phyloP scores from a whole-genome alignment of 2,329 filamentous ascomycete genomes.

The Phialophora tarda region DNA sequence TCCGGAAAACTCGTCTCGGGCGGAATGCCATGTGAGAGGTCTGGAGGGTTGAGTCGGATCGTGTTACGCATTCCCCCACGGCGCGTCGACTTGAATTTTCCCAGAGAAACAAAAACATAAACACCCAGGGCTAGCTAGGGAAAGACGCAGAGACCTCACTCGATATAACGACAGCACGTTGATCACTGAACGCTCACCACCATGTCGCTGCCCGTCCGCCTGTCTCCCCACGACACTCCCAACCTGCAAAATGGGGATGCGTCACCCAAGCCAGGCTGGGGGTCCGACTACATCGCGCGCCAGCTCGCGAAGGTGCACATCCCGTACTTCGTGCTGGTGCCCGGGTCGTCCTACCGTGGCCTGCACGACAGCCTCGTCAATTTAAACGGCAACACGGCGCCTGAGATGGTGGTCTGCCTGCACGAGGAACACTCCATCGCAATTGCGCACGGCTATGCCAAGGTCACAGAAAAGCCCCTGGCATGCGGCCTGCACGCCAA shows the following conservation, averaged over 20 bases:
- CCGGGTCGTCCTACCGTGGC: conserved; percentile 13
- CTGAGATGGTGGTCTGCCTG: conserved; percentile 16
- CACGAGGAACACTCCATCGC: conserved; percentile 17
- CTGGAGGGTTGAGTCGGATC: neutral
- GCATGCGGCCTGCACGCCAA: conserved; percentile 17
- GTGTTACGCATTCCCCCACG: neutral
- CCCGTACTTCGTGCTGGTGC: conserved; percentile 14
- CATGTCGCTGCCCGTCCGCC: conserved; percentile 12
- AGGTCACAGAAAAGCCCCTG: conserved; percentile 11
- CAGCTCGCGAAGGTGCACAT: conserved; percentile 12
- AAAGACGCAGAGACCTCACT: conserved; percentile 5
- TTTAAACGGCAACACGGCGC: conserved; percentile 14
- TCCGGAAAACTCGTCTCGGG: neutral
- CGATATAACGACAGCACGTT: neutral
- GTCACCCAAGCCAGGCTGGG: conserved; percentile 14
- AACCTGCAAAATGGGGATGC: conserved; percentile 16
- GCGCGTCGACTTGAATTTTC: neutral
- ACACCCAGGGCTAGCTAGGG: neutral
- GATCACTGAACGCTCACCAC: neutral
- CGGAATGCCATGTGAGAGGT: conserved; percentile 1
- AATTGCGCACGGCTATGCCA: conserved; percentile 14
- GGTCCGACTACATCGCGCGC: conserved; percentile 13
- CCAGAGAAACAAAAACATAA: neutral
- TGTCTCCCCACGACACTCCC: conserved; percentile 12
- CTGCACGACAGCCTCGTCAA: conserved; percentile 17